A percentile compares a stretch with the other conserved stretches of the same genome.
Evolutionary conservation across 352 stramenopile species (phyloP).

Genomic region (Pythium volutum): DNA sequence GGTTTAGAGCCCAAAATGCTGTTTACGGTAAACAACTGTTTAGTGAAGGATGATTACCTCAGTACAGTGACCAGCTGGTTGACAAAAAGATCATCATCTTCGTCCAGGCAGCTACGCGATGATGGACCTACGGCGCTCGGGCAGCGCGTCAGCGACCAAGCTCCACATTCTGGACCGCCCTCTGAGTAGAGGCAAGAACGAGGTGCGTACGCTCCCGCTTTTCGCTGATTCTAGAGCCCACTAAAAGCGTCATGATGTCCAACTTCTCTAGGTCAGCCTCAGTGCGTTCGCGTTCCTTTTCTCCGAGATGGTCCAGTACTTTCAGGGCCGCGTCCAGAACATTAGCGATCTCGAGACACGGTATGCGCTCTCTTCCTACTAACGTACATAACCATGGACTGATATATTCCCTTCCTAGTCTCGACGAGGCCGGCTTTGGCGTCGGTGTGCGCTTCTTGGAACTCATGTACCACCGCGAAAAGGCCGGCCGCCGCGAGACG

Average conservation of each 20-base stretch:
- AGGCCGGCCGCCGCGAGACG: slow-evolving; percentile 74
- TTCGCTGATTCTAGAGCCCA: background rate
- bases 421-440: slow-evolving; percentile 94
- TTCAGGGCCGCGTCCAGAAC: slow-evolving; percentile 93
- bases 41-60: background rate
- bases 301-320: slow-evolving; percentile 98
- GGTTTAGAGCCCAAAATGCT: background rate
- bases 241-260: too few species aligned
- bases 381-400: background rate
- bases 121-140: slow-evolving; percentile 59
- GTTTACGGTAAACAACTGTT: background rate
- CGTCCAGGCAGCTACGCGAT: background rate
- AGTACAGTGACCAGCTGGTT: background rate
- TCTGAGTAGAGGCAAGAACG: slow-evolving; percentile 70
- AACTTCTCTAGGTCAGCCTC: slow-evolving; percentile 84
- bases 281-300: slow-evolving; percentile 97
- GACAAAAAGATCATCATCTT: background rate
- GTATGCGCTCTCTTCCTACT: slow-evolving; percentile 5
- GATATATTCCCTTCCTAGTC: slow-evolving; percentile 30
- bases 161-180: slow-evolving; percentile 78
- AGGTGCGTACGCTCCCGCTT: slow-evolving; percentile 31
- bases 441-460: slow-evolving; percentile 95
- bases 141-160: slow-evolving; percentile 51
- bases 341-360: slow-evolving; percentile 95
- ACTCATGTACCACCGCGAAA: slow-evolving; percentile 87